phyloP scores from a whole-genome alignment of 2,329 filamentous ascomycete genomes.

The Amauroascus niger region DNA sequence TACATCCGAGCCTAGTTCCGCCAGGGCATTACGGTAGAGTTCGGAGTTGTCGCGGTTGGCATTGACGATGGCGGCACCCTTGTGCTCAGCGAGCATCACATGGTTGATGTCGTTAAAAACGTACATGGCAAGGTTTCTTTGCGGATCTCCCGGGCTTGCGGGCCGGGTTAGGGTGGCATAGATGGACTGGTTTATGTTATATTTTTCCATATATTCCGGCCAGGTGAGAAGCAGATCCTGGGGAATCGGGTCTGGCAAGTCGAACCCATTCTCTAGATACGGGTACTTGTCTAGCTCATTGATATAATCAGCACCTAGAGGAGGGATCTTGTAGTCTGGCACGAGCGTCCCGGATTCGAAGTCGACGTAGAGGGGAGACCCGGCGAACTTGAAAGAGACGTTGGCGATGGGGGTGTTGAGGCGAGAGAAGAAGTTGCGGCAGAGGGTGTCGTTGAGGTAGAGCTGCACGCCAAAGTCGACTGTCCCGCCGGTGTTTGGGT shows the following conservation, averaged over 20 bases:
- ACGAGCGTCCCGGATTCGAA: background rate
- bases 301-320: background rate
- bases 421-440: slow-evolving; percentile 20
- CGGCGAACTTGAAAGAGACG: background rate
- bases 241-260: slow-evolving; percentile 24
- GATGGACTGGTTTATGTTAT: slow-evolving; percentile 19
- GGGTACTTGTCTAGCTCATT: slow-evolving; percentile 20
- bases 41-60: slow-evolving; percentile 13
- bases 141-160: background rate
- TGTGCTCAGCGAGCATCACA: slow-evolving; percentile 13
- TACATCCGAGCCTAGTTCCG: slow-evolving; percentile 12
- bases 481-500: slow-evolving; percentile 12
- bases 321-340: background rate
- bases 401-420: slow-evolving; percentile 17
- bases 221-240: slow-evolving; percentile 25
- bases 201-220: slow-evolving; percentile 22
- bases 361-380: slow-evolving; percentile 14
- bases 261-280: slow-evolving; percentile 20
- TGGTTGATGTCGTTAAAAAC: slow-evolving; percentile 22
- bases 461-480: slow-evolving; percentile 25
- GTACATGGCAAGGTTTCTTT: slow-evolving; percentile 17
- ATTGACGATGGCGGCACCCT: background rate
- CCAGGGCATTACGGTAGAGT: slow-evolving; percentile 19
- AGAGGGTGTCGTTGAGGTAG: slow-evolving; percentile 20
- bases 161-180: slow-evolving; percentile 14